phyloP scores from a whole-genome alignment of 129 eudicot species.

The Rutidosis leptorrhynchoides region DNA sequence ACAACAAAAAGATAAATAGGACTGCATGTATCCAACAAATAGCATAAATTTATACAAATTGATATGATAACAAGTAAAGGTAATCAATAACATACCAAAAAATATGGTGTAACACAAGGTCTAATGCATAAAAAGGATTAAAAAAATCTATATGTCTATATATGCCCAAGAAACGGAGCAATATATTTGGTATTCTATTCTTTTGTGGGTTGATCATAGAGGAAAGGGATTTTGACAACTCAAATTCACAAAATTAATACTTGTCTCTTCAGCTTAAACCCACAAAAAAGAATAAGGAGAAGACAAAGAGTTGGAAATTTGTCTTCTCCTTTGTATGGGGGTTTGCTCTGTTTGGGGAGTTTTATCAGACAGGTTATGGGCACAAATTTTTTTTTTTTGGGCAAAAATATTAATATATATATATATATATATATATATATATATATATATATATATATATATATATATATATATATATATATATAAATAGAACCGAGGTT shows the following conservation, averaged over 20 bases:
- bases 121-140: slow-evolving; percentile 13
- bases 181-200: slow-evolving; percentile 18
- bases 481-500: too few relatives aligned
- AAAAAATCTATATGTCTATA: not conserved
- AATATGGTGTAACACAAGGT: slow-evolving; percentile 19
- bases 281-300: slow-evolving; percentile 24
- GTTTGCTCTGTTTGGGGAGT: slow-evolving; percentile 7
- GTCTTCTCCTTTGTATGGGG: slow-evolving; percentile 24
- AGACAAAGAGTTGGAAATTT: not conserved
- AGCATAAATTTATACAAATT: too few relatives aligned
- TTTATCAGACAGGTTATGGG: not conserved
- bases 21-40: too few relatives aligned
- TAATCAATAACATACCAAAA: slow-evolving; percentile 22
- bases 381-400: too few relatives aligned
- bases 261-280: slow-evolving; percentile 2
- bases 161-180: not conserved
- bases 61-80: slow-evolving; percentile 19
- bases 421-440: slow-evolving; percentile 12
- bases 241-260: slow-evolving; percentile 24
- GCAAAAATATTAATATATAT: too few relatives aligned
- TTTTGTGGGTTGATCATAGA: slow-evolving; percentile 11
- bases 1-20: not conserved
- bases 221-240: slow-evolving; percentile 3
- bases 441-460: too few relatives aligned
- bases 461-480: too few relatives aligned